Conservation (phyloP, 345 rosid species). For the Gynandropsis gynandra region DNA sequence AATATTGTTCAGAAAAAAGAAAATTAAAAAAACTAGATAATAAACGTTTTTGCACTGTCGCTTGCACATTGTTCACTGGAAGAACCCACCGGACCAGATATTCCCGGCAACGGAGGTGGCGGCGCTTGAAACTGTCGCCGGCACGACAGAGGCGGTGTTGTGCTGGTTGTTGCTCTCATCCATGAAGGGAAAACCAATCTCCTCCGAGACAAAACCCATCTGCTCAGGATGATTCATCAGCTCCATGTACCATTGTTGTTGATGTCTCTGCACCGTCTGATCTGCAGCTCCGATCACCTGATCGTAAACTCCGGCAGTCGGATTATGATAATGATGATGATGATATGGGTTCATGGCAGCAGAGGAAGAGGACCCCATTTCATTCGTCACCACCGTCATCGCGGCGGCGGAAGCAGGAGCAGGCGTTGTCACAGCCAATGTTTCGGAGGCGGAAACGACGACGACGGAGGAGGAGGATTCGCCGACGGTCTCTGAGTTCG, state of each 20-base stretch:
- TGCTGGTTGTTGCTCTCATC: conserved; percentile 4
- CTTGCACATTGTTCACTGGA: too few relatives aligned
- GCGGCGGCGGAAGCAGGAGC: neutral
- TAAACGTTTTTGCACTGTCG: too few relatives aligned
- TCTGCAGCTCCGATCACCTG: neutral
- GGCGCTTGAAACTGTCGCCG: too few relatives aligned
- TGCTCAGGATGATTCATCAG: conserved; percentile 16
- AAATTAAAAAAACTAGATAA: too few relatives aligned
- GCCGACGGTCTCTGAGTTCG: neutral
- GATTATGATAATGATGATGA: neutral
- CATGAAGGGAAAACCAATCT: neutral
- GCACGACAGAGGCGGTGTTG: neutral
- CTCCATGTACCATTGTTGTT: conserved; percentile 28
- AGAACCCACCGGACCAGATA: too few relatives aligned
- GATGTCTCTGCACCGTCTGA: neutral
- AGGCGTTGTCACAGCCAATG: neutral
- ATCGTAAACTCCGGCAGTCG: too few relatives aligned
- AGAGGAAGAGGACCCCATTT: too few relatives aligned
- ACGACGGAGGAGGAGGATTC: conserved; percentile 9
- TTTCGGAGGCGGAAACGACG: neutral
- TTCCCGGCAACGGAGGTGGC: too few relatives aligned
- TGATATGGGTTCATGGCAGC: neutral
- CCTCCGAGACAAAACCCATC: neutral
- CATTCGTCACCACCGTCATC: too few relatives aligned
- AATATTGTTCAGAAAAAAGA: too few relatives aligned